phyloP scores from a whole-genome alignment of 805 yeast genomes.

The Candida sphagnicola region DNA sequence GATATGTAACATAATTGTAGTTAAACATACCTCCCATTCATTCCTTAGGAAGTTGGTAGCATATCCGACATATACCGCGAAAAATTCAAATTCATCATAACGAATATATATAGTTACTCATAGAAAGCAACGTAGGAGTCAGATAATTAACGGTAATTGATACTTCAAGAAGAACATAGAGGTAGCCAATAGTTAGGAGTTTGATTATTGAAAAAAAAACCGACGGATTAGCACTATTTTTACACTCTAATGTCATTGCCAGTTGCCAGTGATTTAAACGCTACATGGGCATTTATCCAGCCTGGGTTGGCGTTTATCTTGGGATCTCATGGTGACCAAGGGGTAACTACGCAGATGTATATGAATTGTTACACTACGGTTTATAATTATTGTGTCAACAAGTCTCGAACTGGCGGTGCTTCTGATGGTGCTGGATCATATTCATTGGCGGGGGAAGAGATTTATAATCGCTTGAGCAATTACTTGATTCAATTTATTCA shows the following conservation, averaged over 20 bases:
- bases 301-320: constrained; percentile 70
- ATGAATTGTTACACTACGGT: constrained; percentile 90
- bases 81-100: too few relatives aligned
- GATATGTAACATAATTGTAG: too few relatives aligned
- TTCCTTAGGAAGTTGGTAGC: too few relatives aligned
- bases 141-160: constrained; percentile 1
- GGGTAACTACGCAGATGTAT: constrained; percentile 66
- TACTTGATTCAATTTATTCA: constrained; percentile 63
- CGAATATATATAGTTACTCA: too few relatives aligned
- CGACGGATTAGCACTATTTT: too few relatives aligned
- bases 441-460: constrained; percentile 82
- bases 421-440: constrained; percentile 20
- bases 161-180: neutral
- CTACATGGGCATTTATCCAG: constrained; percentile 76
- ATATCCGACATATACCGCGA: too few relatives aligned
- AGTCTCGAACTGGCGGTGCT: constrained; percentile 41
- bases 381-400: constrained; percentile 87
- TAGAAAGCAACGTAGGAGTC: too few relatives aligned
- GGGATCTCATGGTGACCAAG: constrained; percentile 64
- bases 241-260: constrained; percentile 42
- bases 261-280: constrained; percentile 55
- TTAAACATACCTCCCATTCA: too few relatives aligned
- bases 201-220: neutral
- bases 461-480: constrained; percentile 65
- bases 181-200: neutral